Conservation (phyloP, 2,329 filamentous ascomycete genomes). For the Aureobasidium sp. region DNA sequence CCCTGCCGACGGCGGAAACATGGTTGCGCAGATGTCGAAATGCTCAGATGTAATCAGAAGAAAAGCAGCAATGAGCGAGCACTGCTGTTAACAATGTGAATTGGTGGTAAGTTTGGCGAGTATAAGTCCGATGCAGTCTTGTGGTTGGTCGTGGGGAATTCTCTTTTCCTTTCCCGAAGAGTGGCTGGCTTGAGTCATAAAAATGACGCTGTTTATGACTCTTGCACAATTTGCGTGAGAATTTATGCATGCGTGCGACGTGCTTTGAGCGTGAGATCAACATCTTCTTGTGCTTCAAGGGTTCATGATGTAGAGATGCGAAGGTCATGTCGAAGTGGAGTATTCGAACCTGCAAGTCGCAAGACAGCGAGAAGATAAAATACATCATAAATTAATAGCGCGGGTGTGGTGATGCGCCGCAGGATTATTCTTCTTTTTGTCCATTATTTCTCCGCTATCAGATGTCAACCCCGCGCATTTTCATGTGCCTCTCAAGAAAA, state of each 20-base stretch:
- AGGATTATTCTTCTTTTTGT: background rate
- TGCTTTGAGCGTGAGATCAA: background rate
- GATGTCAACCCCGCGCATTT: slow-evolving; percentile 4
- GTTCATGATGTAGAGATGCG: background rate
- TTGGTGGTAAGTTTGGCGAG: background rate
- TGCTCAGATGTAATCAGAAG: background rate
- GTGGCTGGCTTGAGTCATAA: slow-evolving; percentile 6
- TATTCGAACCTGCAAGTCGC: too few species aligned
- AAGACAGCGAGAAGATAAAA: background rate
- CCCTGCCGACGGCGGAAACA: slow-evolving; percentile 49
- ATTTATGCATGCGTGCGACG: background rate
- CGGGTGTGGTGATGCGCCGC: background rate
- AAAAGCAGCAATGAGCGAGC: background rate
- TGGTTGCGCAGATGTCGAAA: slow-evolving; percentile 22
- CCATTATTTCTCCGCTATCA: background rate
- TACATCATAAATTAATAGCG: background rate
- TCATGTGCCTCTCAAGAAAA: slow-evolving; percentile 1
- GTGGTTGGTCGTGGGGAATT: slow-evolving; percentile 13
- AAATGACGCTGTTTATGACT: background rate
- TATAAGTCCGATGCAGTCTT: background rate
- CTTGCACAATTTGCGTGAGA: background rate
- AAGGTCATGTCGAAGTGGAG: background rate
- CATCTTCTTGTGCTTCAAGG: background rate
- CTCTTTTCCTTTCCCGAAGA: background rate
- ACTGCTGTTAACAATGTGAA: background rate